Evolutionary conservation across 2,329 filamentous ascomycete species (phyloP).

Genomic region (Trichoderma guizhouense): DNA sequence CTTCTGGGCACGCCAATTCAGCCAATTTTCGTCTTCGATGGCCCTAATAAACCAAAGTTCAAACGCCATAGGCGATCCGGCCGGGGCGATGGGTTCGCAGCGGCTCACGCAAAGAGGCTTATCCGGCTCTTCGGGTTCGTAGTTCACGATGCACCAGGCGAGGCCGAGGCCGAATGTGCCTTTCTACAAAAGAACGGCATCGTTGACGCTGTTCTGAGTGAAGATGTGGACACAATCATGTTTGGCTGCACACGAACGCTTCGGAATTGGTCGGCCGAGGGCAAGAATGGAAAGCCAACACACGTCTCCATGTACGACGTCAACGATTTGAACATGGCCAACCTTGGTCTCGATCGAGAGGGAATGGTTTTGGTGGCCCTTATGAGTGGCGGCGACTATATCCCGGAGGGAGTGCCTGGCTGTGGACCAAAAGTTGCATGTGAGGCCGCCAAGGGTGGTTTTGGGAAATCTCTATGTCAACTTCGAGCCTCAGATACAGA

Average conservation of each 20-base stretch:
- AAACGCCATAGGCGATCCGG: slow-evolving; percentile 80
- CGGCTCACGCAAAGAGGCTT: slow-evolving; percentile 76
- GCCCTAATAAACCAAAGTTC: slow-evolving; percentile 76
- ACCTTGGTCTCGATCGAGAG: slow-evolving; percentile 68
- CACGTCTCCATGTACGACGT: slow-evolving; percentile 82
- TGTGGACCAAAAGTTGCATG: slow-evolving; percentile 87
- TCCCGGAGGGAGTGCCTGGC: slow-evolving; percentile 80
- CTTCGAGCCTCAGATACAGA: slow-evolving; percentile 57
- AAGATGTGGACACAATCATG: slow-evolving; percentile 97
- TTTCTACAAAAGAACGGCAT: slow-evolving; percentile 75
- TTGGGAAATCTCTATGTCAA: slow-evolving; percentile 70
- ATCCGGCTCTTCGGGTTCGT: slow-evolving; percentile 82
- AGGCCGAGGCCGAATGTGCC: slow-evolving; percentile 95
- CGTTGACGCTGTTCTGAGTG: slow-evolving; percentile 90
- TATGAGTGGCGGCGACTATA: slow-evolving; percentile 93
- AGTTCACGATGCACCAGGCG: slow-evolving; percentile 82
- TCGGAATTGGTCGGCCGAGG: slow-evolving; percentile 78
- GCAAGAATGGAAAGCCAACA: slow-evolving; percentile 67
- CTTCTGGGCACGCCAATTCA: slow-evolving; percentile 75
- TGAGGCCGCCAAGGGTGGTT: slow-evolving; percentile 85
- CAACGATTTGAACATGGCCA: slow-evolving; percentile 45
- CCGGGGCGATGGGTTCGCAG: slow-evolving; percentile 62
- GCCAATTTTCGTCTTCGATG: slow-evolving; percentile 88
- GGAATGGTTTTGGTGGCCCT: slow-evolving; percentile 93
- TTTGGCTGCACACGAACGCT: slow-evolving; percentile 81